Percentiles rank a stretch among this genome's conserved stretches.
These are phyloP conservation scores for Trametes elegans DNA, from an alignment of 768 basidiomycete species.

Conservation along the genomic window DNA sequence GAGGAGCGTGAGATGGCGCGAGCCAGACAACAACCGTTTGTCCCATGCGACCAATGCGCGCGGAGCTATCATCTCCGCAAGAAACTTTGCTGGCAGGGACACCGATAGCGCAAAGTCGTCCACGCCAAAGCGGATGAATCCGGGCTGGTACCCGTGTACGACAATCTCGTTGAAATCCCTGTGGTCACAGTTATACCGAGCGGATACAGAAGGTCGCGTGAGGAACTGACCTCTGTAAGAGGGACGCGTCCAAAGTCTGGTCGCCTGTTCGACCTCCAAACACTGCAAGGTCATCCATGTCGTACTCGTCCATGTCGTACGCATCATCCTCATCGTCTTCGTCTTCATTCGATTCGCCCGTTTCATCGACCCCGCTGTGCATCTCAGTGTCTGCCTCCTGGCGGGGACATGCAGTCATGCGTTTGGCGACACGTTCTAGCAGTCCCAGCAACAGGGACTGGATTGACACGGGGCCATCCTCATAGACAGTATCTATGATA, in stretches of 20 bases:
- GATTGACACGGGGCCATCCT: constrained; percentile 41
- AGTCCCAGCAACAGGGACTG: constrained; percentile 45
- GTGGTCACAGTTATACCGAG: constrained; percentile 9
- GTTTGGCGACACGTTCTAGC: constrained; percentile 34
- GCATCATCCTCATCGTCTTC: constrained; percentile 37
- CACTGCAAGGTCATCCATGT: not conserved
- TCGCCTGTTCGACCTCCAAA: not conserved
- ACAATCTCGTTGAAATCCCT: constrained; percentile 65
- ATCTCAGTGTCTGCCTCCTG: constrained; percentile 26
- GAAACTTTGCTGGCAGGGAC: constrained; percentile 51
- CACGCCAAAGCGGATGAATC: constrained; percentile 48
- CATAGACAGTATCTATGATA: constrained; percentile 45
- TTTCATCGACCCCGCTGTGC: constrained; percentile 31
- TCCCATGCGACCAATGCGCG: constrained; percentile 78
- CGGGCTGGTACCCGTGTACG: constrained; percentile 56
- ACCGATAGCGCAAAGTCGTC: constrained; percentile 55
- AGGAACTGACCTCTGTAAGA: constrained; percentile 24
- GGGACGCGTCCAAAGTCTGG: constrained; percentile 9
- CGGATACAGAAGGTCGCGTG: not conserved
- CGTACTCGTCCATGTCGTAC: constrained; percentile 10
- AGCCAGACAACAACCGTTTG: constrained; percentile 52
- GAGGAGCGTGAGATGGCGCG: constrained; percentile 62
- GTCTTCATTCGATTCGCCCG: constrained; percentile 36
- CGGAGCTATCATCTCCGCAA: constrained; percentile 53
- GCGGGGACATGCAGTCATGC: constrained; percentile 6